phyloP scores from a whole-genome alignment of 805 yeast species.

The Tetrapisispora namnaoensis region DNA sequence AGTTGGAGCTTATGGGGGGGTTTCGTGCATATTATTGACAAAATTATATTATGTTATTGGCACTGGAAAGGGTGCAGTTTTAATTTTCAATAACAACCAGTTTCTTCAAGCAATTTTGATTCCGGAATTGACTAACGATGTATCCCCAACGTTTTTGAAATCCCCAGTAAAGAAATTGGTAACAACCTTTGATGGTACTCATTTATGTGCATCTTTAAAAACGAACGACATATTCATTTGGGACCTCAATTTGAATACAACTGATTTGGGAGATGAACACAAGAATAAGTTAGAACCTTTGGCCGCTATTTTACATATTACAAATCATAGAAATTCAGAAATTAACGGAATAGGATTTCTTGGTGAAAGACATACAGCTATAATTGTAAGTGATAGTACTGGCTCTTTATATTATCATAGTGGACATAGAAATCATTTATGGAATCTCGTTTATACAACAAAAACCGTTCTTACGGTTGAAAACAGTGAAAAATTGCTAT shows the following conservation, averaged over 20 bases:
- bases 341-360: slow-evolving; percentile 40
- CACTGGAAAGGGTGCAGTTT: slow-evolving; percentile 53
- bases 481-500: slow-evolving; percentile 7
- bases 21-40: slow-evolving; percentile 37
- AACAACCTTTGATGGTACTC: slow-evolving; percentile 59
- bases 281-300: slow-evolving; percentile 5
- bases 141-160: slow-evolving; percentile 11
- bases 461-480: slow-evolving; percentile 10
- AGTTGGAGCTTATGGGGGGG: slow-evolving; percentile 40
- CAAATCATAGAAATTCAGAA: slow-evolving; percentile 26
- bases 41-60: slow-evolving; percentile 50
- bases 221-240: slow-evolving; percentile 61
- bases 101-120: slow-evolving; percentile 34
- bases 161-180: slow-evolving; percentile 48
- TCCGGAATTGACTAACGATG: slow-evolving; percentile 8
- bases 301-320: slow-evolving; percentile 24
- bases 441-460: slow-evolving; percentile 21
- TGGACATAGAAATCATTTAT: slow-evolving; percentile 38
- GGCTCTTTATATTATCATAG: slow-evolving; percentile 59
- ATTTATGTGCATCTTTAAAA: slow-evolving; percentile 57
- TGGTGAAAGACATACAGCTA: slow-evolving; percentile 44
- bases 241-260: slow-evolving; percentile 36
- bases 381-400: slow-evolving; percentile 42
- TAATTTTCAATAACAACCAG: slow-evolving; percentile 65
- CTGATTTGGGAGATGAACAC: not conserved